Evolutionary conservation across 1,284 basidiomycete genomes (phyloP), one percentile per base, ranked within the genome.

Genomic region (Exsudoporus floridanus): DNA sequence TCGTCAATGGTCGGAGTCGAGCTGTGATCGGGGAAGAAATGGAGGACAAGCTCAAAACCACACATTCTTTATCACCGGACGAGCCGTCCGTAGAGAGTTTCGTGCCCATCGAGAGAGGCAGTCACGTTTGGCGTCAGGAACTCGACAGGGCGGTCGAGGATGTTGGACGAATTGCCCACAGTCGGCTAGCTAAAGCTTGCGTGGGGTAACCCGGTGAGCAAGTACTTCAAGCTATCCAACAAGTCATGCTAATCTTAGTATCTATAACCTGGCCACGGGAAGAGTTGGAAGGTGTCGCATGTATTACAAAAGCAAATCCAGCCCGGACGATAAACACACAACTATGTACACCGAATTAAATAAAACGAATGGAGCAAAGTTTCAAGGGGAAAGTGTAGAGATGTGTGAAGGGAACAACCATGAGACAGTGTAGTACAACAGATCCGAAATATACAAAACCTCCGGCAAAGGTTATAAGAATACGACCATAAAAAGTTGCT

Each of bases 1-100:
- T 94, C 65, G 94, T 96, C 41, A 92, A 93, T 65, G 91, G 91
- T 31, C 79, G 94, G 52, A 79, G 82, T 50, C 77, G 93, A 42
- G 78, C 79, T 27, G 78, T 71, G 42, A 86, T 96, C 59, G 84
- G 84, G 41, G 77, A 83, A 57, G 92, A 94, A 71, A 84, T 96
- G 78, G 90, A 94, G 69, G 76, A 73, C 46, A 75, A 74, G 53
- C 74, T 93, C 34, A 75, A 73, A n/a, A 63, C 83, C 33, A 64
- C 70, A 46, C 80, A 77, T 66, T 80, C 79, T 8, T 62, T 79
- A 49, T 76, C 70, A 35, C 63, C 74, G 9, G 67, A 74, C 37
- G 58, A 75, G 37, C 81, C 81, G 2, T 40, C 62, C 1, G 43
- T 78, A 16, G 67, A 68, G 5, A 67, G 56, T 21, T 58, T 84